phyloP scores from a whole-genome alignment of 495 filamentous ascomycete genomes.

The Filosporella fistucella region DNA sequence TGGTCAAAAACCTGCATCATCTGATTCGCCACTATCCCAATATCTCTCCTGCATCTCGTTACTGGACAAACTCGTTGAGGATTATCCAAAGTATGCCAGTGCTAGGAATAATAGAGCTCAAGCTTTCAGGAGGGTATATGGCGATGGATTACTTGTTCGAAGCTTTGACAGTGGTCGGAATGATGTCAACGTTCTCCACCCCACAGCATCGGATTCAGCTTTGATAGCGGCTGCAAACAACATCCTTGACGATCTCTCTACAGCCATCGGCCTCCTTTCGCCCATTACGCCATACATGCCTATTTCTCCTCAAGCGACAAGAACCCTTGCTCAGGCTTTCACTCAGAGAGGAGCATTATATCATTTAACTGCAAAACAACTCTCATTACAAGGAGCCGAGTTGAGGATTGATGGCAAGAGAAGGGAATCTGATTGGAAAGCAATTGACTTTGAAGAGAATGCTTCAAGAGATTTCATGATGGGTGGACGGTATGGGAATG shows the following conservation, averaged over 20 bases:
- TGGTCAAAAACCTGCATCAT: conserved; percentile 25
- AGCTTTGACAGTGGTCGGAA: too few relatives aligned
- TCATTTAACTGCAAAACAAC: conserved; percentile 52
- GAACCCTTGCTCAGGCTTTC: conserved; percentile 63
- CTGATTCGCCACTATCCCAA: conserved; percentile 20
- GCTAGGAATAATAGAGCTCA: conserved; percentile 77
- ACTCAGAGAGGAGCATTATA: conserved; percentile 75
- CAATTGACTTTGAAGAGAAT: conserved; percentile 60
- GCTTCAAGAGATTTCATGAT: conserved; percentile 70
- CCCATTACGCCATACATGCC: conserved; percentile 38
- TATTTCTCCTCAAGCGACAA: conserved; percentile 49
- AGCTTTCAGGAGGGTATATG: conserved; percentile 53
- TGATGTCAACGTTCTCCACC: too few relatives aligned
- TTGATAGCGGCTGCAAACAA: conserved; percentile 27
- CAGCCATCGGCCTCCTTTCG: conserved; percentile 63
- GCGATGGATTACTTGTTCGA: conserved; percentile 34
- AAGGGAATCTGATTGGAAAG: conserved; percentile 39
- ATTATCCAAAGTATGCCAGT: conserved; percentile 65
- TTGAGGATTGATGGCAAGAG: conserved; percentile 26
- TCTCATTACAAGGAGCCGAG: conserved; percentile 5
- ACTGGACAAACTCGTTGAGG: conserved; percentile 49
- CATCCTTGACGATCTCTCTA: conserved; percentile 55
- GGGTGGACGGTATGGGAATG: conserved; percentile 74
- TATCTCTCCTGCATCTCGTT: conserved; percentile 36
- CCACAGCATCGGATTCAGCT: conserved; percentile 4